Percentiles rank a stretch among this genome's conserved stretches.
Evolutionary conservation across 2,329 filamentous ascomycete species (phyloP).

Genomic region (Didymellaceae sp.): DNA sequence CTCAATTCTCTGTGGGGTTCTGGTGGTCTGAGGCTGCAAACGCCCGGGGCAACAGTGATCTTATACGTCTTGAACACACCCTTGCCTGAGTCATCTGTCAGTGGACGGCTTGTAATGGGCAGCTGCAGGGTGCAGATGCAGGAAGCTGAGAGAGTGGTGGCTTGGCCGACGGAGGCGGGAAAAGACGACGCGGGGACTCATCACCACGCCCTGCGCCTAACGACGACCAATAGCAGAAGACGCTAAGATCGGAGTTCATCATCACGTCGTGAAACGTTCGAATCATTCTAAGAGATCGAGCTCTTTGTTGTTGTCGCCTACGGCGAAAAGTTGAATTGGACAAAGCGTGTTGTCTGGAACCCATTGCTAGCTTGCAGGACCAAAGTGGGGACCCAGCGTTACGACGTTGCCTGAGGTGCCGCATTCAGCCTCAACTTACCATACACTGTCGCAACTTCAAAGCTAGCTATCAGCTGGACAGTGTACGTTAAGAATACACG

Average conservation of each 20-base stretch:
- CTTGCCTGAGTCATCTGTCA: constrained; percentile 12
- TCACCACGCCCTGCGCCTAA: constrained; percentile 10
- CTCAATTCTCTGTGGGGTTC: background rate
- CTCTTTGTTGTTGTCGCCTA: constrained; percentile 15
- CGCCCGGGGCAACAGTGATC: constrained; percentile 8
- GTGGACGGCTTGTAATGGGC: constrained; percentile 8
- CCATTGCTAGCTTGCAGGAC: constrained; percentile 12
- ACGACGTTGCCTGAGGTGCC: constrained; percentile 6
- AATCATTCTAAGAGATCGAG: constrained; percentile 6
- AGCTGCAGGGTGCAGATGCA: constrained; percentile 9
- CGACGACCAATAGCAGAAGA: constrained; percentile 7
- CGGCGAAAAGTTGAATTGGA: constrained; percentile 9
- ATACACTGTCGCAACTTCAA: constrained; percentile 10
- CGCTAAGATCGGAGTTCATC: constrained; percentile 11
- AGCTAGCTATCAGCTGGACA: constrained; percentile 3
- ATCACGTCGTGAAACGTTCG: constrained; percentile 1
- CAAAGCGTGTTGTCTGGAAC: constrained; percentile 9
- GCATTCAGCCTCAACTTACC: constrained; percentile 18
- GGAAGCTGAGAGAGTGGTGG: constrained; percentile 6
- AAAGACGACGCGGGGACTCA: constrained; percentile 14
- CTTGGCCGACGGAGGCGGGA: constrained; percentile 17
- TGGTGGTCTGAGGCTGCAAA: constrained; percentile 13
- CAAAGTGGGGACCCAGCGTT: constrained; percentile 1
- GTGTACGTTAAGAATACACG: constrained; percentile 13
- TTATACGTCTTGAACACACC: constrained; percentile 11